Evolutionary conservation across 2,329 filamentous ascomycete species (phyloP).

Genomic region (Microsporum ferrugineum): DNA sequence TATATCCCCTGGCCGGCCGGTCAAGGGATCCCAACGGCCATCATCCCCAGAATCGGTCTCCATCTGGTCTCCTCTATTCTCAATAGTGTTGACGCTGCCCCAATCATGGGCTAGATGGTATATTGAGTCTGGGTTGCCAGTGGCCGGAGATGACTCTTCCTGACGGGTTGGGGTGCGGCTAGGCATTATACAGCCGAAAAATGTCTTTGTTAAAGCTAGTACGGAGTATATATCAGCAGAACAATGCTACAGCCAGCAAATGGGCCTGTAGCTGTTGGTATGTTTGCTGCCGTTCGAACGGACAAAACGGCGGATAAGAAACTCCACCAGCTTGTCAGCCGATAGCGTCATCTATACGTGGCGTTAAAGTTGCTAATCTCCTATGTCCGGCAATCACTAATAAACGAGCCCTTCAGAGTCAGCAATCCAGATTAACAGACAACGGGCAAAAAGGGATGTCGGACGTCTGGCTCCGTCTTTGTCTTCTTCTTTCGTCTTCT

Average conservation of each 20-base stretch:
- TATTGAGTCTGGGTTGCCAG: slow-evolving; percentile 16
- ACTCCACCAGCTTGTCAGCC: background rate
- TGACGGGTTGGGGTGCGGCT: background rate
- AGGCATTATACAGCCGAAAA: background rate
- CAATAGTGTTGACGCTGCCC: slow-evolving; percentile 22
- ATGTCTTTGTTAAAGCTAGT: background rate
- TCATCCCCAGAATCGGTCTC: slow-evolving; percentile 23
- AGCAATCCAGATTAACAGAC: background rate
- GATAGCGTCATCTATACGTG: background rate
- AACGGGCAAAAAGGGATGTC: background rate
- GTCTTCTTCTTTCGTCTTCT: background rate
- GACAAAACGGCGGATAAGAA: no score
- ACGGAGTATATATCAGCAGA: background rate
- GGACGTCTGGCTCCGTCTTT: background rate
- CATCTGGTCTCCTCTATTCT: background rate
- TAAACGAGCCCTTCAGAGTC: background rate
- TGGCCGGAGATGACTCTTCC: slow-evolving; percentile 10
- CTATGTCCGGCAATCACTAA: background rate
- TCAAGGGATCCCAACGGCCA: slow-evolving; percentile 6
- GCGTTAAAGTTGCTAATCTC: background rate
- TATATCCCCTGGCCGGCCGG: background rate
- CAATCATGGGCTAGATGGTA: slow-evolving; percentile 30
- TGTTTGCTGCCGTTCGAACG: background rate
- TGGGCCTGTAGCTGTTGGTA: background rate
- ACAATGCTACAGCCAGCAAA: background rate